Evolutionary conservation across 129 eudicot species (phyloP).

Genomic region (Arctium lappa): DNA sequence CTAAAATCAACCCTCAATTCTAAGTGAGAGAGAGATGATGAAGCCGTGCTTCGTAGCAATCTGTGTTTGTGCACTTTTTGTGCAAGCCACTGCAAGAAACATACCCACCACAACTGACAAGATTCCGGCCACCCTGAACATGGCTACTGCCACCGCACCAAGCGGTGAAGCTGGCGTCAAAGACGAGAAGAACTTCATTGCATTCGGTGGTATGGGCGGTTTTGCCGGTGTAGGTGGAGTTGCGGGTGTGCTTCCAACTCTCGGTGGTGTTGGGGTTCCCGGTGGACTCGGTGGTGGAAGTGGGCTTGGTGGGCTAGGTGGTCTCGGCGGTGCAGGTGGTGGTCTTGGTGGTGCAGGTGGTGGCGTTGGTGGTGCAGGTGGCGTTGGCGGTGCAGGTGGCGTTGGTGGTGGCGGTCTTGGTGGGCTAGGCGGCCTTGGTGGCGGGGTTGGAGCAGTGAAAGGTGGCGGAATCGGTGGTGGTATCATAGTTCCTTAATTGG

Average conservation of each 20-base stretch:
- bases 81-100: constrained; percentile 39
- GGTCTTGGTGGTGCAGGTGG: constrained; percentile 9
- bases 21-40: constrained; percentile 26
- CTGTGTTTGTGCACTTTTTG: constrained; percentile 37
- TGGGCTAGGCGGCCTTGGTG: constrained; percentile 29
- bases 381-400: constrained; percentile 20
- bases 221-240: constrained; percentile 49
- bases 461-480: constrained; percentile 41
- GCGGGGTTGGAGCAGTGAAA: constrained; percentile 28
- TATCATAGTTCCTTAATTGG: constrained; percentile 19
- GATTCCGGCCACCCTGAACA: constrained; percentile 9
- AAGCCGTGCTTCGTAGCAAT: constrained; percentile 28
- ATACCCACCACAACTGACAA: constrained; percentile 34
- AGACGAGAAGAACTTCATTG: constrained; percentile 44
- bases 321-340: constrained; percentile 37
- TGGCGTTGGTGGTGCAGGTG: constrained; percentile 5
- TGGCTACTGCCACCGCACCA: constrained; percentile 26
- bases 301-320: constrained; percentile 30
- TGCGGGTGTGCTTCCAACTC: constrained; percentile 39
- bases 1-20: background rate
- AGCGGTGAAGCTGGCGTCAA: constrained; percentile 24
- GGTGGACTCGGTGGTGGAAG: constrained; percentile 43
- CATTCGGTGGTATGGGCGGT: constrained; percentile 51
- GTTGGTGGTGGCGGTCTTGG: constrained; percentile 16
- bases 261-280: constrained; percentile 41